These are phyloP conservation scores for Aspergillus quadrilineatus DNA, from an alignment of 2,329 filamentous ascomycete genomes.

Conservation along the genomic window DNA sequence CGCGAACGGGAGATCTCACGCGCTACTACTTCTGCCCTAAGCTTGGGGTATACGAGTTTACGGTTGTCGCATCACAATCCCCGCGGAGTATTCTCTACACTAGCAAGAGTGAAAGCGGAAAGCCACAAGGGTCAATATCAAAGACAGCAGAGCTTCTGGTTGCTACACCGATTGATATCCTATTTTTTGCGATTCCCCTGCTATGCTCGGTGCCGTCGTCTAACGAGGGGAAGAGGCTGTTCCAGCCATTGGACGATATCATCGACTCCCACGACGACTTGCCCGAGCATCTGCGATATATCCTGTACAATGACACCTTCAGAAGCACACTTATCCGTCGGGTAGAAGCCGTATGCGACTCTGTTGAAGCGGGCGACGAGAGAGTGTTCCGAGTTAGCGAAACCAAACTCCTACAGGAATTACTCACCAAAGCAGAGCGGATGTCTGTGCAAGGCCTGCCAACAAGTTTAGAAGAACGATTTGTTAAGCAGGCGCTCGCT, in stretches of 20 bases:
- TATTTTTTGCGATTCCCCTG: constrained; percentile 79
- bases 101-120: constrained; percentile 44
- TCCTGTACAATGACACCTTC: constrained; percentile 43
- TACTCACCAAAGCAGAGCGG: constrained; percentile 69
- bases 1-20: constrained; percentile 48
- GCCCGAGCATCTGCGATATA: constrained; percentile 41
- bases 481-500: constrained; percentile 73
- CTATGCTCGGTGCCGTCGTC: constrained; percentile 54
- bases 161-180: constrained; percentile 77
- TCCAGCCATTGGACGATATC: constrained; percentile 52
- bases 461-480: constrained; percentile 78
- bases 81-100: constrained; percentile 58
- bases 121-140: constrained; percentile 54
- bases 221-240: constrained; percentile 35
- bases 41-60: constrained; percentile 62
- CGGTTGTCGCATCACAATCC: constrained; percentile 51
- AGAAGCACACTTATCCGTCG: constrained; percentile 58
- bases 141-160: constrained; percentile 74
- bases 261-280: constrained; percentile 46
- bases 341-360: constrained; percentile 73
- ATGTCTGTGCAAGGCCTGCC: constrained; percentile 69
- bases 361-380: constrained; percentile 78
- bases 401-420: constrained; percentile 63
- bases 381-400: constrained; percentile 79
- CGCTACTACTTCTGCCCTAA: constrained; percentile 61